Percentiles rank a stretch among this genome's conserved stretches.
These are phyloP conservation scores for Dentipellis sp. DNA, from an alignment of 768 basidiomycete genomes.

Conservation along the genomic window DNA sequence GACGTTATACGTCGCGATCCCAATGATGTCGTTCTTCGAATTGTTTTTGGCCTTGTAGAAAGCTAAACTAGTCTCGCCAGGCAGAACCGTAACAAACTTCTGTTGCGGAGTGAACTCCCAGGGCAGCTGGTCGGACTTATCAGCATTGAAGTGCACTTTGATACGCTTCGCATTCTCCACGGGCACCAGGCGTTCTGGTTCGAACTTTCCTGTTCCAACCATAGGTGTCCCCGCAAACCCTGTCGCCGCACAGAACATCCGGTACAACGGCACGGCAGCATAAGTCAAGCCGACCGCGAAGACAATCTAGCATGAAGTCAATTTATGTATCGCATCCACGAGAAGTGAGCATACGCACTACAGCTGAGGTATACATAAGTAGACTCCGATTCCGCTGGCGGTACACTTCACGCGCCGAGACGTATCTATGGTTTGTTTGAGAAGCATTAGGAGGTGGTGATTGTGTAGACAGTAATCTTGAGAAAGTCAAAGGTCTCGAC, in stretches of 20 bases:
- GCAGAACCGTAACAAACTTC: constrained; percentile 80
- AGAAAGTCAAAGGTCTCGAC: too few species aligned
- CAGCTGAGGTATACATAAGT: constrained; percentile 78
- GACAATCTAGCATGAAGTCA: constrained; percentile 41
- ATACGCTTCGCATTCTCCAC: constrained; percentile 63
- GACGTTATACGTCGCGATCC: constrained; percentile 98
- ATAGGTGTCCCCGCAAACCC: constrained; percentile 95
- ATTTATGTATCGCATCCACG: not conserved
- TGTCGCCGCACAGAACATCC: constrained; percentile 96
- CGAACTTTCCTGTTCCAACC: constrained; percentile 77
- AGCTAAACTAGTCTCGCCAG: constrained; percentile 92
- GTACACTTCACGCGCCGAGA: constrained; percentile 33
- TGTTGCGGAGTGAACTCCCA: constrained; percentile 94
- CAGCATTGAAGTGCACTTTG: constrained; percentile 94
- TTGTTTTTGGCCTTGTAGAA: constrained; percentile 93
- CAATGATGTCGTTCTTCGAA: constrained; percentile 82
- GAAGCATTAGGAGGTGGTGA: too few species aligned
- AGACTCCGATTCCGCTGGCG: constrained; percentile 60
- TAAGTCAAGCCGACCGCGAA: constrained; percentile 82
- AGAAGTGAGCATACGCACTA: constrained; percentile 37
- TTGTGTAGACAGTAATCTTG: too few species aligned
- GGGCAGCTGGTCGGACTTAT: constrained; percentile 78
- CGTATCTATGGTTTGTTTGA: too few species aligned
- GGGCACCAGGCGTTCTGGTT: constrained; percentile 78
- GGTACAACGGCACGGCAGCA: constrained; percentile 93